Base-by-base conservation (phyloP, 2,329 filamentous ascomycete genomes). In the Teratosphaeria nubilosa region DNA sequence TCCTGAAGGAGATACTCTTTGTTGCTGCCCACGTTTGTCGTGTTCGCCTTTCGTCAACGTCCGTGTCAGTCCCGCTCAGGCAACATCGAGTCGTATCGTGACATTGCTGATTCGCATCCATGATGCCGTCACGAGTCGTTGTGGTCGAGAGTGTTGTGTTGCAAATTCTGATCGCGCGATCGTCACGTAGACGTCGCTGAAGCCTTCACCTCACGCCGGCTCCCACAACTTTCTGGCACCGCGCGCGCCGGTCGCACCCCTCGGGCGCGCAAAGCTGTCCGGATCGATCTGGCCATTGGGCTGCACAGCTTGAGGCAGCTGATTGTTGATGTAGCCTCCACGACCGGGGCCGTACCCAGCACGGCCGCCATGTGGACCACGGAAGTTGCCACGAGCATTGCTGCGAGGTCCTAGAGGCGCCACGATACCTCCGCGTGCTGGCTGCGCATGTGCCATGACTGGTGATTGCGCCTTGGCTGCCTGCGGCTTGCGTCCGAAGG, bases 401-500 rank as follows among this genome's bases (percentile, higher is more conserved):
- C 63, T 63, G 51, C 64, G 66, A 52, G 37, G 62, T 20, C 57
- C 56, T 37, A 65, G 64, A 16, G 62, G 61, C 6, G 62, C 34
- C 3, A 58, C 60, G 41, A 60, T 56, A 10, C 54, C 57, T 13
- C 60, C 64, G 20, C 62, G 64, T 25, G 62, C 58, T 31, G 59
- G 56, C 52, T 58, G 56, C 9, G 57, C 32, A 20, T 52, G 51
- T 16, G 54, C 34, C 30, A 56, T 54, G 59, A 45, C 24, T 56
- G 57, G 5, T 58, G 59, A 13, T 54, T 53, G 52, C 20, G 59
- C 55, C 27, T 31, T 31, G 11, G 56, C 32, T 20, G 55, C 50
- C 20, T 68, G 68, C 22, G 71, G 66, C 16, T 69, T 64, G 54
- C 77, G 73, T n/a, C 69, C 73, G 62, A 80, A 80, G 22, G 76